phyloP scores from a whole-genome alignment of 768 basidiomycete genomes.

The Pleurotus tuoliensis region DNA sequence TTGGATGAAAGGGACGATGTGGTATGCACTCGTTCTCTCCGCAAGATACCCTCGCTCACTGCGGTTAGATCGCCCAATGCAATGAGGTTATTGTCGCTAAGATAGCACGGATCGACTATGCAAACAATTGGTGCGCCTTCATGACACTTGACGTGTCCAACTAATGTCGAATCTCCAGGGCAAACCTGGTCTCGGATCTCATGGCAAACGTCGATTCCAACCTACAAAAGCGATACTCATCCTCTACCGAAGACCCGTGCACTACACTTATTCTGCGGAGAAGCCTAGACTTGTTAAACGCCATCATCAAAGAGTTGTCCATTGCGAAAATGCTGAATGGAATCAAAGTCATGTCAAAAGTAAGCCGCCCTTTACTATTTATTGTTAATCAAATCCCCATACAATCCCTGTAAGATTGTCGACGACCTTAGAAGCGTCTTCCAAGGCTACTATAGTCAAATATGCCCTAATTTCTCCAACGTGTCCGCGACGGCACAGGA shows the following conservation, averaged over 20 bases:
- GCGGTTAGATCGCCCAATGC: slow-evolving; percentile 66
- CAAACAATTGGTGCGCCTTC: slow-evolving; percentile 56
- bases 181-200: slow-evolving; percentile 52
- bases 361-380: slow-evolving; percentile 22
- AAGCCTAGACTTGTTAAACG: slow-evolving; percentile 60
- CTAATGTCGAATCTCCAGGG: slow-evolving; percentile 37
- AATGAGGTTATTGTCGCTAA: slow-evolving; percentile 74
- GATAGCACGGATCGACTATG: slow-evolving; percentile 77
- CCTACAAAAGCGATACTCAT: slow-evolving; percentile 45
- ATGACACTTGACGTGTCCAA: not conserved
- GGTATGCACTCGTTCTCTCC: slow-evolving; percentile 35
- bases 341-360: slow-evolving; percentile 61
- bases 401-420: slow-evolving; percentile 39
- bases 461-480: slow-evolving; percentile 37
- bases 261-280: slow-evolving; percentile 53
- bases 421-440: slow-evolving; percentile 51
- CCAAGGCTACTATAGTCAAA: slow-evolving; percentile 55
- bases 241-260: slow-evolving; percentile 34
- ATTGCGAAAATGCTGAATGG: slow-evolving; percentile 68
- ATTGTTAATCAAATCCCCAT: not conserved
- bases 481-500: slow-evolving; percentile 37
- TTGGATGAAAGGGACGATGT: slow-evolving; percentile 77
- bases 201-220: slow-evolving; percentile 50
- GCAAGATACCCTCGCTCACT: slow-evolving; percentile 2
- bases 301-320: slow-evolving; percentile 66